A percentile compares a stretch with the other conserved stretches of the same genome.
Evolutionary conservation across 257 asterid genomes (phyloP).

Genomic region (Eustoma russellianum): DNA sequence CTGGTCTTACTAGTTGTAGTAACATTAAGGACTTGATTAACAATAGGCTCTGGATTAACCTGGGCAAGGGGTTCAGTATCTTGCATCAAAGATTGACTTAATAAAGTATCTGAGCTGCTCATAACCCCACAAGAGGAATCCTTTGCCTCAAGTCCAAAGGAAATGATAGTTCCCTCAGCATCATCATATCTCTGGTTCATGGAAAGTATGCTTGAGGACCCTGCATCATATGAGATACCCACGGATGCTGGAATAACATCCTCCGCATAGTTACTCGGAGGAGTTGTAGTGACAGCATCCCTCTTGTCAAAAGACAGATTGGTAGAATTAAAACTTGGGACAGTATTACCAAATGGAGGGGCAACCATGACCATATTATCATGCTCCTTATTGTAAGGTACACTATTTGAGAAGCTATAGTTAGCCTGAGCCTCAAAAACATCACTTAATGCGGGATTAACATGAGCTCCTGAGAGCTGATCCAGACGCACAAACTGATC

Average conservation of each 20-base stretch:
- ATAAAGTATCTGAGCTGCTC: slow-evolving; percentile 26
- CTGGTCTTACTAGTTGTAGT: slow-evolving; percentile 23
- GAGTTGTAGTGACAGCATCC: slow-evolving; percentile 8
- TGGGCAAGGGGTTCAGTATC: slow-evolving; percentile 22
- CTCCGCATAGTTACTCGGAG: slow-evolving; percentile 18
- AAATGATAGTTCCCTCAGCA: slow-evolving; percentile 35
- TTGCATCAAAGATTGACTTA: slow-evolving; percentile 33
- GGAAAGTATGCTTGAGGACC: slow-evolving; percentile 31
- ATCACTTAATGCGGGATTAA: slow-evolving; percentile 18
- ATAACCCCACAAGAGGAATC: slow-evolving; percentile 29
- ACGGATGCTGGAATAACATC: slow-evolving; percentile 25
- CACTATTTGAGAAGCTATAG: slow-evolving; percentile 23
- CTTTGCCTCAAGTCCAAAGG: slow-evolving; percentile 40
- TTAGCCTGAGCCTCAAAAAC: slow-evolving; percentile 25
- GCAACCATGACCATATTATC: slow-evolving; percentile 26
- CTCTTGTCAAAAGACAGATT: slow-evolving; percentile 27
- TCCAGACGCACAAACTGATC: slow-evolving; percentile 26
- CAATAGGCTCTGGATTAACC: slow-evolving; percentile 21
- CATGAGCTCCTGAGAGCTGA: slow-evolving; percentile 27
- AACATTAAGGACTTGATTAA: slow-evolving; percentile 18
- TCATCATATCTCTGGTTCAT: slow-evolving; percentile 28
- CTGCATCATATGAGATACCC: slow-evolving; percentile 18
- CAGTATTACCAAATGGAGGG: slow-evolving; percentile 28
- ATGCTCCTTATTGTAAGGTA: slow-evolving; percentile 24
- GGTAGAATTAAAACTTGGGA: slow-evolving; percentile 22